phyloP scores from a whole-genome alignment of 768 basidiomycete species.

The Serpula lacrymans region DNA sequence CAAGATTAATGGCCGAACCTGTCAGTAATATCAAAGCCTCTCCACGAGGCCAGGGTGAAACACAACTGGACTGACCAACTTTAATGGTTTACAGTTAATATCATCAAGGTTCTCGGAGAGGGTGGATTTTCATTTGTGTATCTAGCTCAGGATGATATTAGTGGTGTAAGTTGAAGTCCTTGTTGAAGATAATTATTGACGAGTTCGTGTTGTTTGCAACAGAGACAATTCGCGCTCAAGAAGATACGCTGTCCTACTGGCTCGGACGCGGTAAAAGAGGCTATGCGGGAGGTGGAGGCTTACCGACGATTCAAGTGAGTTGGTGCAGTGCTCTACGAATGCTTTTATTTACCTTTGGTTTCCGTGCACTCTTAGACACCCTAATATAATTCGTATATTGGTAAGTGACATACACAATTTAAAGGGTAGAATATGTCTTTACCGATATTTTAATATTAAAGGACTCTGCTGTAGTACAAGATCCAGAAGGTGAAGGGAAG shows the following conservation, averaged over 20 bases:
- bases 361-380: slow-evolving; percentile 65
- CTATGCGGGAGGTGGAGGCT: slow-evolving; percentile 87
- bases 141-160: slow-evolving; percentile 80
- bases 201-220: slow-evolving; percentile 8
- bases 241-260: slow-evolving; percentile 94
- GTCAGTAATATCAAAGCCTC: too few relatives aligned
- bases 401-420: slow-evolving; percentile 34
- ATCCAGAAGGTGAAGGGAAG: slow-evolving; percentile 89
- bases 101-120: slow-evolving; percentile 91
- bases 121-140: slow-evolving; percentile 95
- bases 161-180: slow-evolving; percentile 54
- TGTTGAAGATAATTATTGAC: slow-evolving; percentile 3
- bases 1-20: slow-evolving; percentile 95
- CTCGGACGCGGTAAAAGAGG: slow-evolving; percentile 83
- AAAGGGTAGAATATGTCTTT: slow-evolving; percentile 9
- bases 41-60: background rate
- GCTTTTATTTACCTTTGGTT: background rate
- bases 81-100: slow-evolving; percentile 56
- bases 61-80: slow-evolving; percentile 5
- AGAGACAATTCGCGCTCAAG: slow-evolving; percentile 94
- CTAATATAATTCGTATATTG: slow-evolving; percentile 94
- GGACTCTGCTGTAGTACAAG: slow-evolving; percentile 95
- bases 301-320: slow-evolving; percentile 91
- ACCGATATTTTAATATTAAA: slow-evolving; percentile 34
- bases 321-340: background rate